Base-by-base conservation (phyloP, 305 asterid genomes). In the Ajuga reptans region DNA sequence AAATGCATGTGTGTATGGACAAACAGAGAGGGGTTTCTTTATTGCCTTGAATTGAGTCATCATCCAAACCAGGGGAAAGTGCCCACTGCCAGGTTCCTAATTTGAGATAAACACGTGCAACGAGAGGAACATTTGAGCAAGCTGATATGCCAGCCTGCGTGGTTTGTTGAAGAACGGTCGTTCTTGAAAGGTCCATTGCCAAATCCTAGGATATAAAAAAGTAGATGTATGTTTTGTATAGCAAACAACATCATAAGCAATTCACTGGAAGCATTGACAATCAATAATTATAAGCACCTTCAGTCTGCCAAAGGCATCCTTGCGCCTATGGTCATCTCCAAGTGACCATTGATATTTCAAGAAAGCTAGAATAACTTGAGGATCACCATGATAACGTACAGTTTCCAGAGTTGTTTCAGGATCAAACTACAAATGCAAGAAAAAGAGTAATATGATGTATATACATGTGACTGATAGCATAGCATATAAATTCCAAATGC, bases 341-440 rank as follows among this genome's bases (percentile, higher is more conserved):
- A 87, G 92, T 69, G 99, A 94, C 96, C 97, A 94, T 57, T 94
- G 98, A 81, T 94, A 94, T 72, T 91, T 84, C 85, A 94, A 80
- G 73, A 89, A 89, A 54, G 99, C 97, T 73, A 89, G 86, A 82
- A 94, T 89, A 80, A 87, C 99, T 86, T 85, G 95, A 75, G 99
- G 99, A 73, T 89, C 93, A 63, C 97, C 98, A 68, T 91, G 96
- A 64, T 89, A 90, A 50, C 84, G 82, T 74, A 83, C 90, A 69
- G 84, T 84, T 72, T 89, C 96, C 51, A 95, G 90, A 75, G 89
- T 85, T 67, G 82, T 75, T 78, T 94, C 99, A 67, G 99, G 98
- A 83, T 94, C 99, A 74, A 91, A 94, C 99, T 91, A 75, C 72
- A 79, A 36, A 29, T 34, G 42, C 14, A 69, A 73, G 29, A 66